phyloP scores from a whole-genome alignment of 257 asterid species.

The Lavandula angustifolia region DNA sequence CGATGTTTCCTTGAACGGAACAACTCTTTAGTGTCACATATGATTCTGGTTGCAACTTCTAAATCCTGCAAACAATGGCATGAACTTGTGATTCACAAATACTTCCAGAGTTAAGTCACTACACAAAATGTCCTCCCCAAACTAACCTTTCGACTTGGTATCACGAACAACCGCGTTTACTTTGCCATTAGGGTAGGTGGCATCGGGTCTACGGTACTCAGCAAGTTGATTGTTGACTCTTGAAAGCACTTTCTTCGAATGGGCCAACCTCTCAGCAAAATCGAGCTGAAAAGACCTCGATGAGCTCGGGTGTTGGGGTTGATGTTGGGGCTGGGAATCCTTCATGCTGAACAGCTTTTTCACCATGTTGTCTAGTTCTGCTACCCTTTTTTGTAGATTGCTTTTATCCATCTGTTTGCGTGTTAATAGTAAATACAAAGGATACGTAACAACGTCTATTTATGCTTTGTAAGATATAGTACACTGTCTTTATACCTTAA shows the following conservation, averaged over 20 bases:
- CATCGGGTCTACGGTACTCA: conserved; percentile 39
- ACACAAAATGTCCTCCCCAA: not conserved
- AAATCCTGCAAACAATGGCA: conserved; percentile 30
- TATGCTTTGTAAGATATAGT: not conserved
- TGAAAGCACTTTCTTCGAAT: conserved; percentile 47
- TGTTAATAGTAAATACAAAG: conserved; percentile 11
- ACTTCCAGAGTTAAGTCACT: not conserved
- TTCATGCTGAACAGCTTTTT: conserved; percentile 52
- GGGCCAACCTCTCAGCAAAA: conserved; percentile 48
- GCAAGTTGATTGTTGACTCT: conserved; percentile 47
- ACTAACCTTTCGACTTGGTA: conserved; percentile 43
- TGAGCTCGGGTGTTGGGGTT: conserved; percentile 39
- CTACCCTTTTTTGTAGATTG: conserved; percentile 61
- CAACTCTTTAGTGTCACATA: conserved; percentile 16
- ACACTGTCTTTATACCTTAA: conserved; percentile 47
- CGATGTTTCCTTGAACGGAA: not conserved
- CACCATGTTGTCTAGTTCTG: conserved; percentile 72
- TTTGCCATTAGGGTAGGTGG: conserved; percentile 27
- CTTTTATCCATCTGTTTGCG: conserved; percentile 61
- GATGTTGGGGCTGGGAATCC: conserved; percentile 35
- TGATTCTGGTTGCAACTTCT: conserved; percentile 28
- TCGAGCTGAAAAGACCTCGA: conserved; percentile 40
- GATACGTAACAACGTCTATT: conserved; percentile 9
- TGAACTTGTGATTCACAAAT: conserved; percentile 3
- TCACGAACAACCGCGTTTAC: conserved; percentile 29